Conservation (phyloP, 208 protist genomes). For the Blechomonas ayalai region DNA sequence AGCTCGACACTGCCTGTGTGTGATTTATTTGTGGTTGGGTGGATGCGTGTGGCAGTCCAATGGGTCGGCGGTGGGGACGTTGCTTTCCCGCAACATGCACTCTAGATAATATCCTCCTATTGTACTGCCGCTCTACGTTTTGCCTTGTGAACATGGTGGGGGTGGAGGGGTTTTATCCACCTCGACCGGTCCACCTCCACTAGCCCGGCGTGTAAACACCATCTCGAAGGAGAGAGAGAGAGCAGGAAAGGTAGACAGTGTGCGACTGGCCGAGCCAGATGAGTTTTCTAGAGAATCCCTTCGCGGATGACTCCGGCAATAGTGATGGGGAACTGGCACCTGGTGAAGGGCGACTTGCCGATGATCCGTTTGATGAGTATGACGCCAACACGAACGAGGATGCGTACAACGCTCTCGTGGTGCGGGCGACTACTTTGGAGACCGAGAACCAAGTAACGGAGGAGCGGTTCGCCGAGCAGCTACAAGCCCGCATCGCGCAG, state of each 20-base stretch:
- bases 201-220: background rate
- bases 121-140: too few species aligned
- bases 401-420: conserved; percentile 66
- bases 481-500: background rate
- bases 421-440: conserved; percentile 24
- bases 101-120: too few species aligned
- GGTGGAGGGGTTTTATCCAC: too few species aligned
- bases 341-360: conserved; percentile 1
- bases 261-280: conserved; percentile 4
- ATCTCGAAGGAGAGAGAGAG: conserved; percentile 1
- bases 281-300: conserved; percentile 68
- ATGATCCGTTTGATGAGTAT: conserved; percentile 50
- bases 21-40: too few species aligned
- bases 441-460: conserved; percentile 7
- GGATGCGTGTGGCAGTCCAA: too few species aligned
- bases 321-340: conserved; percentile 9
- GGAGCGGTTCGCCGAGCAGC: conserved; percentile 3
- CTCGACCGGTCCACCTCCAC: too few species aligned
- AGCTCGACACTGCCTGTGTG: too few species aligned
- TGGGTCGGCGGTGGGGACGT: too few species aligned
- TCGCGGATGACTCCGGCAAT: conserved; percentile 60
- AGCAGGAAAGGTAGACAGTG: conserved; percentile 5
- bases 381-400: conserved; percentile 56
- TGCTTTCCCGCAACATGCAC: too few species aligned
- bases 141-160: too few species aligned